A percentile compares a stretch with the other conserved stretches of the same genome.
phyloP scores from a whole-genome alignment of 2,329 filamentous ascomycete genomes.

The Hymenoscyphus infarciens region DNA sequence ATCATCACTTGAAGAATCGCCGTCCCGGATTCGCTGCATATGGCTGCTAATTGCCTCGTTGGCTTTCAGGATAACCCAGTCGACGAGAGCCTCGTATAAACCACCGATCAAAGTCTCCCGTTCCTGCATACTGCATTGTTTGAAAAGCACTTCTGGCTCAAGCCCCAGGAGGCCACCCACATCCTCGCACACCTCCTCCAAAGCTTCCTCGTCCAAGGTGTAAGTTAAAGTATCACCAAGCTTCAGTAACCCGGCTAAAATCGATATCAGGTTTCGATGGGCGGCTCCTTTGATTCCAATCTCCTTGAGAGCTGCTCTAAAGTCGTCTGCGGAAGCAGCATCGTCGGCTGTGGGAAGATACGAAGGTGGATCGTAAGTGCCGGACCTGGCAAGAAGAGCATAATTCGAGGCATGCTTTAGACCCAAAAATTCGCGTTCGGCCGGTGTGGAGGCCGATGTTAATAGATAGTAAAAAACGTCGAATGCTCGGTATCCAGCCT shows the following conservation, averaged over 20 bases:
- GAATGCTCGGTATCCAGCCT: conserved; percentile 84
- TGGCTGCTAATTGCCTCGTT: conserved; percentile 80
- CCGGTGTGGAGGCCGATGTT: conserved; percentile 82
- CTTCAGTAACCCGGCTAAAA: conserved; percentile 81
- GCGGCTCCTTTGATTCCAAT: conserved; percentile 89
- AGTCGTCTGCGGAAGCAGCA: conserved; percentile 87
- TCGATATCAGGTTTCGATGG: conserved; percentile 79
- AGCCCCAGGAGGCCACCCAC: conserved; percentile 81
- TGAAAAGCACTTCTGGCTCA: conserved; percentile 76
- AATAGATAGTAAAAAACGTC: conserved; percentile 98
- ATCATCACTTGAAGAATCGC: conserved; percentile 65
- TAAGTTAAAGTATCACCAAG: conserved; percentile 89
- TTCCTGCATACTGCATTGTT: conserved; percentile 79
- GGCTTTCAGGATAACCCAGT: conserved; percentile 88
- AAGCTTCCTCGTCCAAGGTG: conserved; percentile 73
- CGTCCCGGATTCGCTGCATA: conserved; percentile 62
- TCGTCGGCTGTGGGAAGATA: conserved; percentile 94
- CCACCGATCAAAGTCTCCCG: conserved; percentile 78
- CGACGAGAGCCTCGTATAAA: conserved; percentile 89
- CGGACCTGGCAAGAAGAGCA: conserved; percentile 73
- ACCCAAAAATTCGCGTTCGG: conserved; percentile 83
- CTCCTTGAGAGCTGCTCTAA: conserved; percentile 77
- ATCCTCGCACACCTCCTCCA: conserved; percentile 87
- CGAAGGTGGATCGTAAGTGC: conserved; percentile 78
- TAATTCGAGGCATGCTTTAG: conserved; percentile 77